Conservation (phyloP, 352 stramenopile genomes). For the Pythium periplocum region DNA sequence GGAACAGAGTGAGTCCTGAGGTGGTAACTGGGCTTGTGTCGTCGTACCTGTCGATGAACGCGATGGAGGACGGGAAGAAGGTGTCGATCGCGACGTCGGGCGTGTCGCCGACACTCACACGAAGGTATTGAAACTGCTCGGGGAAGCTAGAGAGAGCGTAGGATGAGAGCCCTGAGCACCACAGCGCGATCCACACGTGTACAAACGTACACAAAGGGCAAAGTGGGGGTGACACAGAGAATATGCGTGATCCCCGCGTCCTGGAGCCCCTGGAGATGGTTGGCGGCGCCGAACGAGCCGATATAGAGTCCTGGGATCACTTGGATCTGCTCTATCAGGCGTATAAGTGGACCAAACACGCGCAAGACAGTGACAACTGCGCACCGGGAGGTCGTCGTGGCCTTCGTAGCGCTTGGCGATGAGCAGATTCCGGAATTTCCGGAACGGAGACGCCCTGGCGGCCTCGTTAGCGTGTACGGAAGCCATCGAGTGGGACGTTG, state of each 20-base stretch:
- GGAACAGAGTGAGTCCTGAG: not conserved
- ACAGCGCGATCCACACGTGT: too few species aligned
- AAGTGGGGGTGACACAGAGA: slow-evolving; percentile 39
- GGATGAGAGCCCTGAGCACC: too few species aligned
- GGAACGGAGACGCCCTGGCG: slow-evolving; percentile 21
- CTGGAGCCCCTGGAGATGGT: slow-evolving; percentile 39
- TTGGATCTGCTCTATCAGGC: slow-evolving; percentile 7
- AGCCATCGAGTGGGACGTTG: too few species aligned
- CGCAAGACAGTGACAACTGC: not conserved
- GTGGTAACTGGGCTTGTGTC: not conserved
- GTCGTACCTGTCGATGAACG: slow-evolving; percentile 56
- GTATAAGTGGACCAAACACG: not conserved
- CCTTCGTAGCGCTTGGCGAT: slow-evolving; percentile 46
- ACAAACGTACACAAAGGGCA: slow-evolving; percentile 29
- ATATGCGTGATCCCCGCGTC: slow-evolving; percentile 46
- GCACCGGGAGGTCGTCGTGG: slow-evolving; percentile 39
- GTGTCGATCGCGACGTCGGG: slow-evolving; percentile 28
- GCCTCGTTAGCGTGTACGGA: too few species aligned
- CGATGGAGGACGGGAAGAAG: slow-evolving; percentile 38
- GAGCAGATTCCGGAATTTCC: slow-evolving; percentile 53
- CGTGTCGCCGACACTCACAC: slow-evolving; percentile 45
- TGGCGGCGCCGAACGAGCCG: slow-evolving; percentile 56
- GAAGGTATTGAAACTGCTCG: slow-evolving; percentile 45
- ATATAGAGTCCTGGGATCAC: slow-evolving; percentile 55
- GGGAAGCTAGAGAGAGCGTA: slow-evolving; percentile 25